phyloP scores from a whole-genome alignment of 768 basidiomycete species.

The Bullera alba region DNA sequence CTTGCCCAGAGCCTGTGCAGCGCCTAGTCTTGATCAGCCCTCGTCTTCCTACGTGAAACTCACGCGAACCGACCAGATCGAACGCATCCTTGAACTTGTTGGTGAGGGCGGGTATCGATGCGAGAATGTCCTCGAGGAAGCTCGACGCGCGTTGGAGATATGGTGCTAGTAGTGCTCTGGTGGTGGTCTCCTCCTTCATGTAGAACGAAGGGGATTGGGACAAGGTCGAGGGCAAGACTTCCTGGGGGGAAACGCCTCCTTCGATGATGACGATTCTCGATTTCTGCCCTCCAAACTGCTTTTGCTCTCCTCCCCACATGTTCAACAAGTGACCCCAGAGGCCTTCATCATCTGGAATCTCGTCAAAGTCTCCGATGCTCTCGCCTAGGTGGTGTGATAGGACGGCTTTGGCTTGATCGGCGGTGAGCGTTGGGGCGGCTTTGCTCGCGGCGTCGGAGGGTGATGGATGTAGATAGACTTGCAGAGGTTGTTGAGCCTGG shows the following conservation, averaged over 20 bases:
- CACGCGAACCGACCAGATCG: slow-evolving; percentile 37
- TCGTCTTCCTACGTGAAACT: slow-evolving; percentile 5
- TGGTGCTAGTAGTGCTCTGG: slow-evolving; percentile 30
- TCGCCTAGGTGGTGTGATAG: slow-evolving; percentile 37
- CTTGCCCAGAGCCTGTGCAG: slow-evolving; percentile 29
- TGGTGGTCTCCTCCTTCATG: slow-evolving; percentile 20
- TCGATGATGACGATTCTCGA: slow-evolving; percentile 39
- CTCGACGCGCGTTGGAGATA: slow-evolving; percentile 33
- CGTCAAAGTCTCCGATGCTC: slow-evolving; percentile 32
- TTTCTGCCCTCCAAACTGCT: neutral
- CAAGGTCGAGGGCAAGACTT: slow-evolving; percentile 32
- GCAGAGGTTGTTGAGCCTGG: slow-evolving; percentile 28
- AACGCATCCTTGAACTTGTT: slow-evolving; percentile 39
- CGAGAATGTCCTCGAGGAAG: slow-evolving; percentile 26
- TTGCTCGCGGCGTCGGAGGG: slow-evolving; percentile 10
- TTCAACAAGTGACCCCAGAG: slow-evolving; percentile 34
- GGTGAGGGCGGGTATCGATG: slow-evolving; percentile 21
- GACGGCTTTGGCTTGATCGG: slow-evolving; percentile 40
- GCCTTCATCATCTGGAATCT: slow-evolving; percentile 36
- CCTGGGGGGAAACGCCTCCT: slow-evolving; percentile 33
- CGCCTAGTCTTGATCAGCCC: neutral
- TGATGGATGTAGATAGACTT: slow-evolving; percentile 41
- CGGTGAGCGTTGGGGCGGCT: slow-evolving; percentile 28
- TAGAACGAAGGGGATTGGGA: slow-evolving; percentile 37
- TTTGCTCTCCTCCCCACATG: slow-evolving; percentile 14